Evolutionary conservation across 768 basidiomycete genomes (phyloP), one percentile per base, ranked within the genome.

Genomic region (Phylloporus arenicola): DNA sequence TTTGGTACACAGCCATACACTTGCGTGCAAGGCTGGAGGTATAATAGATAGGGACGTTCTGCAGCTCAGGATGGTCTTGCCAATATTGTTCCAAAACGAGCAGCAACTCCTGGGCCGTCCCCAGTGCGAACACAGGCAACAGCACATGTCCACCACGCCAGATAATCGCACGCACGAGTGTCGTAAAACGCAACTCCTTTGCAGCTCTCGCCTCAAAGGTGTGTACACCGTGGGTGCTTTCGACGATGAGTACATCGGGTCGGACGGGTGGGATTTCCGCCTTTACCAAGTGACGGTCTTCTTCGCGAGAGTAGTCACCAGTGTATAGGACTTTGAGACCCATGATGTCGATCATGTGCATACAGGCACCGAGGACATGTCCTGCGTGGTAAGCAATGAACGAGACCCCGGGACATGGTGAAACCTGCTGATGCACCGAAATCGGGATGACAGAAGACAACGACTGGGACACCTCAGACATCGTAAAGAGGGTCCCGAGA

Each of bases 371-470:
- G 0, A 98, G 77, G 45, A 98, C 95, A 63, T 98, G 95, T 2
- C 95, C 95, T 22, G 94, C 95, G 47, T 96, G 95, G 65, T 96
- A 97, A 2, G 95, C 90, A 2, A 86, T 96, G 70, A 98, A 97
- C 0, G 91, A 82, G 38, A 97, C 79, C 33, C 93, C 92, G 52
- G 92, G 86, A 62, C 88, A 93, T 6, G 91, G 84, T 9, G 85
- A 86, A 45, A 94, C 90, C 47, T 92, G 80, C 66, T 94, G 87
- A 64, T 94, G 93, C 25, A 84, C 88, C 29, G 92, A 91, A 47
- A 95, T 81, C 2, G 93, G 84, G 37, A 90, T 88, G 61, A 95
- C 88, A 4, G 81, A 83, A 10, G 86, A 77, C 24, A 92, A 69
- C 6, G 90, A 92, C 77, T 86, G 82, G 17, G 83, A 79, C 70